Evolutionary conservation across 2,329 filamentous ascomycete genomes (phyloP), one percentile per base, ranked within the genome.

Genomic region (Aureobasidium sp.): DNA sequence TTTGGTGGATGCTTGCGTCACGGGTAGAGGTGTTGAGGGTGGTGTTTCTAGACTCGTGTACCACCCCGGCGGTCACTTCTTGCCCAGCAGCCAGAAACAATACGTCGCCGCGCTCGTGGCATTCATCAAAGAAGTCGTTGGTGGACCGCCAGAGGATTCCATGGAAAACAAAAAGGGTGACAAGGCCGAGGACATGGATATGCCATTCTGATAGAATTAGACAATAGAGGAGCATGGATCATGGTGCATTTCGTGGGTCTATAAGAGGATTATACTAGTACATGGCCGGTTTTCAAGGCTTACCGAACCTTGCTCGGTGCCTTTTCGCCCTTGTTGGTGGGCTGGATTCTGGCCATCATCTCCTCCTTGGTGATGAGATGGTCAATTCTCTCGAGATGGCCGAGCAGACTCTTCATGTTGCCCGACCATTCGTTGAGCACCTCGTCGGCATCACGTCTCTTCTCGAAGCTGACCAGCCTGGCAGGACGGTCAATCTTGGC

Each of bases 361-460:
- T 99, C 94, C 77, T 99, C 94, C 81, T 97, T 97, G 60, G 95
- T 99, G 70, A 99, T 99, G 69, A 99, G 81, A 74, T 99, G 94
- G 72, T 99, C 94, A 63, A 99, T 95, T 64, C 91, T 83, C 80
- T 96, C 91, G 70, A 96, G 72, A 60, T 93, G 77, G 11, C 90
- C 90, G 65, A 96, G 77, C 68, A 96, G 76, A 71, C 87, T 92
- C 86, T 94, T 95, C 90, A 96, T 97, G 75, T 96, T 96, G 69
- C 89, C 87, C 73, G 91, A 96, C 94, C 94, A 99, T 77, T 99
- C 94, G 71, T 99, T 99, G 70, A 99, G 78, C 57, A 96, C 86
- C 74, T 99, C 94, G 71, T 99, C 94, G 1, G 92, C 90, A 74
- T 96, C 92, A 65, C 93, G 85, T 57, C 92, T 90, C 81, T 95